These are phyloP conservation scores for Diaporthe caulivora DNA, from an alignment of 2,329 filamentous ascomycete species.

Conservation along the genomic window DNA sequence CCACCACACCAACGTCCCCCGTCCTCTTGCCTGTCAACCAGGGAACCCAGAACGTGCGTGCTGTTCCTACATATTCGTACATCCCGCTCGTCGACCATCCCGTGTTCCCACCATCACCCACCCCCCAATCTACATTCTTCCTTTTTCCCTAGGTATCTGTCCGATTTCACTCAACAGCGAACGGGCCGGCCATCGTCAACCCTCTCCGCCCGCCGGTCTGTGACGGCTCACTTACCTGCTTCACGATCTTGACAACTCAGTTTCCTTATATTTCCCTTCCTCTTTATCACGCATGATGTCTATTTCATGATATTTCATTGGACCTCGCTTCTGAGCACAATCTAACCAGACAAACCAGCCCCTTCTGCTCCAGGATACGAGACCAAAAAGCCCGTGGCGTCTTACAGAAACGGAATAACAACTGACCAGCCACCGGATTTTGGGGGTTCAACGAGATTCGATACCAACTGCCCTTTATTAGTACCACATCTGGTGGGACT, in stretches of 20 bases:
- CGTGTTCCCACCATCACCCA: constrained; percentile 29
- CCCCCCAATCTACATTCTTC: constrained; percentile 26
- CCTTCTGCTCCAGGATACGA: constrained; percentile 5
- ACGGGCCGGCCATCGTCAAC: constrained; percentile 5
- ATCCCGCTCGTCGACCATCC: constrained; percentile 36
- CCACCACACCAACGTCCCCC: constrained; percentile 18
- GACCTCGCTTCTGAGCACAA: background rate
- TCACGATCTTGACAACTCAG: constrained; percentile 25
- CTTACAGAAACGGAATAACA: constrained; percentile 25
- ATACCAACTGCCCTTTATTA: constrained; percentile 24
- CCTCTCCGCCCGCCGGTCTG: constrained; percentile 4
- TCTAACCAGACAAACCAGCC: constrained; percentile 28
- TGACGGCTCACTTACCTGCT: background rate
- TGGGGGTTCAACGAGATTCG: constrained; percentile 13
- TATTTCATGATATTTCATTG: background rate
- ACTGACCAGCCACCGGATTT: constrained; percentile 33
- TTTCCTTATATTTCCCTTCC: constrained; percentile 11
- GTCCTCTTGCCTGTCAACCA: constrained; percentile 33
- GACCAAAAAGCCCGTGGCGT: constrained; percentile 17
- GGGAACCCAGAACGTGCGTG: constrained; percentile 37
- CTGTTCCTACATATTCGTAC: constrained; percentile 39
- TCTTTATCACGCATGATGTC: constrained; percentile 9
- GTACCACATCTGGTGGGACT: background rate
- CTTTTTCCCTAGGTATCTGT: constrained; percentile 13
- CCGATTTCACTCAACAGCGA: constrained; percentile 3